Conservation (phyloP, 1,284 basidiomycete genomes). For the Apiotrichum gamsii region DNA sequence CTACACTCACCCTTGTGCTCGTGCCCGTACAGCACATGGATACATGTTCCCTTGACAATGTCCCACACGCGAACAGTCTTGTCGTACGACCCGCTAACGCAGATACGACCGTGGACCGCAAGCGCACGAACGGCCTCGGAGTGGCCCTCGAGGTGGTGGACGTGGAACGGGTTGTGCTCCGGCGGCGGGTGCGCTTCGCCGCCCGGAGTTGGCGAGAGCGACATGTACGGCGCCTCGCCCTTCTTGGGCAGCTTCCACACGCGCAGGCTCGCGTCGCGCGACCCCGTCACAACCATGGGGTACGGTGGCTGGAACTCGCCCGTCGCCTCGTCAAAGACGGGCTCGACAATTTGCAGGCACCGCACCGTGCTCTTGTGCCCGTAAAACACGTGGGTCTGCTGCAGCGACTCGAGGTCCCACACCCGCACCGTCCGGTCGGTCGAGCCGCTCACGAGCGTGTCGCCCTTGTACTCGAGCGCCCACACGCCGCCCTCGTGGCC, state of each 20-base stretch:
- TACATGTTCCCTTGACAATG: slow-evolving; percentile 75
- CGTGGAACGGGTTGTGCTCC: slow-evolving; percentile 83
- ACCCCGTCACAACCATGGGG: slow-evolving; percentile 85
- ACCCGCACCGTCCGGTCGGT: slow-evolving; percentile 91
- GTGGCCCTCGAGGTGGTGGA: slow-evolving; percentile 76
- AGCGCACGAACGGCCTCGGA: slow-evolving; percentile 84
- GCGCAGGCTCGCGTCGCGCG: slow-evolving; percentile 78
- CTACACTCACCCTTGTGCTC: slow-evolving; percentile 77
- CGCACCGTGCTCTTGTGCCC: slow-evolving; percentile 87
- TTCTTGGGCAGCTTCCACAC: slow-evolving; percentile 82
- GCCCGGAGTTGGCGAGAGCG: neutral
- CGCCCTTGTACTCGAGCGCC: slow-evolving; percentile 68
- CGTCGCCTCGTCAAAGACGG: slow-evolving; percentile 44
- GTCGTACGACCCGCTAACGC: slow-evolving; percentile 94
- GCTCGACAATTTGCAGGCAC: slow-evolving; percentile 49
- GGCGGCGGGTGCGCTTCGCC: slow-evolving; percentile 12
- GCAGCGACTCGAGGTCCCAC: slow-evolving; percentile 75
- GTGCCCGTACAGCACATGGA: slow-evolving; percentile 75
- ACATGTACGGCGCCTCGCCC: slow-evolving; percentile 57
- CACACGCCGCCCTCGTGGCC: slow-evolving; percentile 94
- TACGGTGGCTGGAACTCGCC: slow-evolving; percentile 50
- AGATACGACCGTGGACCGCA: slow-evolving; percentile 78
- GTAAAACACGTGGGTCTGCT: slow-evolving; percentile 81
- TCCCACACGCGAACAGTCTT: slow-evolving; percentile 92
- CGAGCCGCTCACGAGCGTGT: slow-evolving; percentile 83